These are phyloP conservation scores for Psilocybe tampanensis DNA, from an alignment of 768 basidiomycete species.

Conservation along the genomic window DNA sequence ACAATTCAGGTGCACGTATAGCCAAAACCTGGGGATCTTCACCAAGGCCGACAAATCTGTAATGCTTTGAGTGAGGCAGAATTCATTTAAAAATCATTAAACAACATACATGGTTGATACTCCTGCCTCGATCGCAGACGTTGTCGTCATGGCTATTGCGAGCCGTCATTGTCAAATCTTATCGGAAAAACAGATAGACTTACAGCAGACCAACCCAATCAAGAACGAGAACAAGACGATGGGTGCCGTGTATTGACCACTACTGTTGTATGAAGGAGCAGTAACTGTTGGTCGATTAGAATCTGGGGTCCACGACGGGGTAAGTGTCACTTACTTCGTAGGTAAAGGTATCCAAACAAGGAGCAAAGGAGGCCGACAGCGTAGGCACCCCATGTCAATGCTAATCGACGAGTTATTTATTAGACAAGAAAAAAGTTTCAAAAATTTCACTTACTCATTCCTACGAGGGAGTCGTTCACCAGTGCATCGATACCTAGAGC, in stretches of 20 bases:
- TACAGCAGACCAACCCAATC: constrained; percentile 76
- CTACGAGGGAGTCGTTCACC: constrained; percentile 81
- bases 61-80: background rate
- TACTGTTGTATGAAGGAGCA: constrained; percentile 69
- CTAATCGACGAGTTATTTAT: constrained; percentile 30
- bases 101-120: constrained; percentile 77
- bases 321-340: constrained; percentile 54
- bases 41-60: constrained; percentile 79
- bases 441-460: constrained; percentile 62
- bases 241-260: constrained; percentile 78
- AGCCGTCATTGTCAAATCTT: constrained; percentile 2
- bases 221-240: constrained; percentile 80
- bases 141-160: constrained; percentile 60
- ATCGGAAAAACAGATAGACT: constrained; percentile 23
- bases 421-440: background rate
- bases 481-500: constrained; percentile 67
- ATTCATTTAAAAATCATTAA: background rate
- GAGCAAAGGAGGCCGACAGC: constrained; percentile 72
- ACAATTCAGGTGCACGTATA: constrained; percentile 70
- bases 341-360: constrained; percentile 77
- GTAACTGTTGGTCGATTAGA: constrained; percentile 49
- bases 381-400: constrained; percentile 82
- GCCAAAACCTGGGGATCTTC: constrained; percentile 83
- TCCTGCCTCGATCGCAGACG: constrained; percentile 80
- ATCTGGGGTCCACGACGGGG: background rate